Base-by-base conservation (phyloP, 768 basidiomycete genomes). In the Lactarius psammicola region DNA sequence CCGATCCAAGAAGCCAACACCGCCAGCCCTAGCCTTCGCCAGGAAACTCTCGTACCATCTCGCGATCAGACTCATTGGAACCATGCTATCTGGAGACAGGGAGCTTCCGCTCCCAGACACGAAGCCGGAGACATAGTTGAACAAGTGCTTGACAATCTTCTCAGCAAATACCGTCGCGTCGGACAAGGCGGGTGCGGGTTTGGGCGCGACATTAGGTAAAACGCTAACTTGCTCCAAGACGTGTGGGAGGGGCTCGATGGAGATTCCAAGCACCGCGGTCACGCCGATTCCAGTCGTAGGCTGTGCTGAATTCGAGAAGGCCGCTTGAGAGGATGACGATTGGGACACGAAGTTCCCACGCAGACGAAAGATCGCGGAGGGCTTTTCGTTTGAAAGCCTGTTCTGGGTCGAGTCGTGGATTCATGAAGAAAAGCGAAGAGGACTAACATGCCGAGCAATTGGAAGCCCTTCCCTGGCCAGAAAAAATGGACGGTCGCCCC, bases 361-460 rank as follows among this genome's bases (percentile, higher is more conserved):
- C 28, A 94, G 80, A 28, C 92, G 90, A 77, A 94, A 94, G 72
- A 94, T 92, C 0, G 92, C 90, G 13, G 91, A 92, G 0, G 92
- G 92, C 73, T 94, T 94, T 36, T 93, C 91, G 73, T 94, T 94
- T 17, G 92, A 92, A 30, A 95, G 81, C 87, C 92, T 94, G 68
- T 15, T 38, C 6, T 17, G n/a, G 15, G 15, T 30, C 28, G 60
- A 61, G 51, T 51, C 23, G 54, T 42, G n/a, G 28, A 20, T 38
- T 31, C 13, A 42, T 18, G 60, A 59, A 15, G 31, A 17, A 38
- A 46, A 56, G 18, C 20, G 3, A 34, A 49, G 34, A 44, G 8
- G 20, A 78, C 90, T 72, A 70, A 91, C 93, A 91, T 90, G 72
- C 93, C 93, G 10, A 95, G 78, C 31, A 94, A 75, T 74, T 92